These are phyloP conservation scores for Cystofilobasidium ferigula DNA, from an alignment of 768 basidiomycete genomes.

Conservation along the genomic window DNA sequence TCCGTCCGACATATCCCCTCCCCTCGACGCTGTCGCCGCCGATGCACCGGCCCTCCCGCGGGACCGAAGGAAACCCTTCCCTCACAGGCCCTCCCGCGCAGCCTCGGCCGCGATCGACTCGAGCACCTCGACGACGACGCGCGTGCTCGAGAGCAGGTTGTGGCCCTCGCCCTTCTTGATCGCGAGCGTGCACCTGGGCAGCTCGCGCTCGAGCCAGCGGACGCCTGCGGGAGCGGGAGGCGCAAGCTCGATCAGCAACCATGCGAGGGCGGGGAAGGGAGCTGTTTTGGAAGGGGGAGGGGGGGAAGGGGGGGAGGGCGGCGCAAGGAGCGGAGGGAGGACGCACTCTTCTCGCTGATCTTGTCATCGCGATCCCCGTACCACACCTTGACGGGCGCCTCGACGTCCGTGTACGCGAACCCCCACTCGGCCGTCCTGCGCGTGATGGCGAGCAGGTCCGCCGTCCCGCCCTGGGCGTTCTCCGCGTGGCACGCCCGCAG, in stretches of 20 bases:
- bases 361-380: conserved; percentile 88
- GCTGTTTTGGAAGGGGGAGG: neutral
- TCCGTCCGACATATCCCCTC: too few relatives aligned
- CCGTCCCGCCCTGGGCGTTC: conserved; percentile 62
- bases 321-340: neutral
- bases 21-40: too few relatives aligned
- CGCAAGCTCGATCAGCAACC: neutral
- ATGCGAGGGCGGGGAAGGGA: neutral
- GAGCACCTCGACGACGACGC: conserved; percentile 72
- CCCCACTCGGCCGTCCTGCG: conserved; percentile 64
- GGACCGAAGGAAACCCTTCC: too few relatives aligned
- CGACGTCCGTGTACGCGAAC: conserved; percentile 72
- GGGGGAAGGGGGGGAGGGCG: neutral
- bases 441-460: conserved; percentile 81
- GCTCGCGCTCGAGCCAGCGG: conserved; percentile 66
- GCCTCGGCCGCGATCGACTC: conserved; percentile 41
- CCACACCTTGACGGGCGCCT: conserved; percentile 70
- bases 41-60: too few relatives aligned
- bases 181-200: conserved; percentile 67
- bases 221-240: conserved; percentile 40
- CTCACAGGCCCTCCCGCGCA: too few relatives aligned
- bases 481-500: conserved; percentile 81
- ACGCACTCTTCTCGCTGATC: conserved; percentile 66
- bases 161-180: conserved; percentile 84
- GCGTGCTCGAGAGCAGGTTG: conserved; percentile 81